Conservation (phyloP, 1,139 yeast species). For the Kodamaea suecica region DNA sequence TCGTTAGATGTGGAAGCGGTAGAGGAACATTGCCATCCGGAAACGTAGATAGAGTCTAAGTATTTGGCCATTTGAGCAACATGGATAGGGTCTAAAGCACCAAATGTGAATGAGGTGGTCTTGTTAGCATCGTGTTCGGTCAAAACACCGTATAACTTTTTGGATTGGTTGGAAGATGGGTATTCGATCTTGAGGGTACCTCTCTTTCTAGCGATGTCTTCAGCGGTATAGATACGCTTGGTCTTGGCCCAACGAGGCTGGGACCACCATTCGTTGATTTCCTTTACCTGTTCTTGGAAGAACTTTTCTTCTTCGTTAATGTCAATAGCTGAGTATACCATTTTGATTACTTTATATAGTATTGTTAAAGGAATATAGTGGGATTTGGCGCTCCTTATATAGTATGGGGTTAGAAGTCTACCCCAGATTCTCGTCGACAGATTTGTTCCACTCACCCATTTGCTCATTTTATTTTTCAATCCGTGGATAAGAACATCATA, state of each 20-base stretch:
- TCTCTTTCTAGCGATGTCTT: constrained; percentile 87
- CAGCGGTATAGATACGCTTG: constrained; percentile 85
- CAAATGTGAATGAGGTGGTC: constrained; percentile 86
- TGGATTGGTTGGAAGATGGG: constrained; percentile 80
- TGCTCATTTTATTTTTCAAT: too few relatives aligned
- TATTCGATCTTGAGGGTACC: constrained; percentile 66
- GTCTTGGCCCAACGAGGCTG: constrained; percentile 88
- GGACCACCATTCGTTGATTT: constrained; percentile 86
- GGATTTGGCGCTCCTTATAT: constrained; percentile 6
- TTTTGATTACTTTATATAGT: constrained; percentile 13
- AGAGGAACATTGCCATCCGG: constrained; percentile 99
- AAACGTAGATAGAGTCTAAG: constrained; percentile 87
- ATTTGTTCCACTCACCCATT: too few relatives aligned
- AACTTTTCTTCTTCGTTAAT: constrained; percentile 59
- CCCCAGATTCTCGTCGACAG: constrained; percentile 9
- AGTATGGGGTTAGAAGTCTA: constrained; percentile 5
- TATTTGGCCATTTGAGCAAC: constrained; percentile 95
- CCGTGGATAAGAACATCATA: too few relatives aligned
- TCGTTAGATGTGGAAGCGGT: constrained; percentile 97
- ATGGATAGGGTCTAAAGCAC: constrained; percentile 95
- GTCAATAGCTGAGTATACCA: constrained; percentile 55
- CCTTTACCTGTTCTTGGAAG: constrained; percentile 68
- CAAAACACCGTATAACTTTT: constrained; percentile 70
- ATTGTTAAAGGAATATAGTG: constrained; percentile 2
- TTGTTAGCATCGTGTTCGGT: constrained; percentile 69